Evolutionary conservation across 2,329 filamentous ascomycete genomes (phyloP).

Genomic region (Fonsecaea pedrosoi): DNA sequence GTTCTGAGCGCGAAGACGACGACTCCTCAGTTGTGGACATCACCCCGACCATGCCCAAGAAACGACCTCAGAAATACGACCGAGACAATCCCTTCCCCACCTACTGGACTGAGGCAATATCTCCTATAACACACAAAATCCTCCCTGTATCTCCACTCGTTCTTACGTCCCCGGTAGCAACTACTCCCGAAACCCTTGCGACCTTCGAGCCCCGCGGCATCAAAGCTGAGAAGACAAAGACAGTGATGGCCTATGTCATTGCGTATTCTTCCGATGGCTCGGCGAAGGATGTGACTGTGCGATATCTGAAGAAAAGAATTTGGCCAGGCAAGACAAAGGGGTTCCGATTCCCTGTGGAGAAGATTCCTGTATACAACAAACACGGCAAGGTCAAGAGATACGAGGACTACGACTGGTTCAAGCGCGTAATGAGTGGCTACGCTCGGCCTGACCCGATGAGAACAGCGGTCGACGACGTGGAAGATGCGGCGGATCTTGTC

Average conservation of each 20-base stretch:
- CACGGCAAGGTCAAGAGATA: slow-evolving; percentile 78
- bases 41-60: slow-evolving; percentile 51
- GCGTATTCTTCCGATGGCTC: slow-evolving; percentile 83
- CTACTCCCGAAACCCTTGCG: slow-evolving; percentile 73
- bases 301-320: slow-evolving; percentile 81
- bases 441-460: slow-evolving; percentile 58
- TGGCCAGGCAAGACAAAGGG: slow-evolving; percentile 92
- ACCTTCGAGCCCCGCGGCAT: slow-evolving; percentile 81
- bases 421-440: slow-evolving; percentile 77
- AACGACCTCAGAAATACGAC: slow-evolving; percentile 64
- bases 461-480: slow-evolving; percentile 77
- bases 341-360: slow-evolving; percentile 76
- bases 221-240: slow-evolving; percentile 83
- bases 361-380: slow-evolving; percentile 77
- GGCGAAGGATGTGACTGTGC: slow-evolving; percentile 91
- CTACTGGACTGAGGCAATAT: slow-evolving; percentile 93
- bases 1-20: slow-evolving; percentile 49
- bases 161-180: slow-evolving; percentile 69
- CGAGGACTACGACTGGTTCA: slow-evolving; percentile 88
- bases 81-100: slow-evolving; percentile 80
- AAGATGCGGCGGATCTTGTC: slow-evolving; percentile 78
- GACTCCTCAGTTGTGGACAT: slow-evolving; percentile 67
- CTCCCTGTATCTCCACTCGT: slow-evolving; percentile 79
- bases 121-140: slow-evolving; percentile 78
- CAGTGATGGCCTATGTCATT: slow-evolving; percentile 88